Evolutionary conservation across 305 asterid species (phyloP).

Genomic region (Fraxinus baroniana): DNA sequence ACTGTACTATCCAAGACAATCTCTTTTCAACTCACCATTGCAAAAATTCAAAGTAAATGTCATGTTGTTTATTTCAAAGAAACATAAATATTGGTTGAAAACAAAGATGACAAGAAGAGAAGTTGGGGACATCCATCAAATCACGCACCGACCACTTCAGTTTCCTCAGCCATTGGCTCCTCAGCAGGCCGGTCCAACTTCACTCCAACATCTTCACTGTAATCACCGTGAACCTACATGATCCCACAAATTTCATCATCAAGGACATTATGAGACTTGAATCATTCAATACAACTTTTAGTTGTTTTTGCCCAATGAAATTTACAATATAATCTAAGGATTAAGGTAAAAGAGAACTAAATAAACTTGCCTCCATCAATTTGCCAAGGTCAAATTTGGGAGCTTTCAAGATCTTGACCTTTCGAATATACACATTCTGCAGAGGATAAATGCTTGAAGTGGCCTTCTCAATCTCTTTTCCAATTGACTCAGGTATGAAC

Average conservation of each 20-base stretch:
- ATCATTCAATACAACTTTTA: background rate
- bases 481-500: constrained; percentile 84
- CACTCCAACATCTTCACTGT: constrained; percentile 64
- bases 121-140: background rate
- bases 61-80: background rate
- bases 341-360: background rate
- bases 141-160: constrained; percentile 64
- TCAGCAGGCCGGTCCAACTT: constrained; percentile 76
- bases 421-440: constrained; percentile 76
- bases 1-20: background rate
- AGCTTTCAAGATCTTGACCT: constrained; percentile 84
- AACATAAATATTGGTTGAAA: background rate
- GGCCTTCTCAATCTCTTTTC: constrained; percentile 88
- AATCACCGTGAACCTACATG: constrained; percentile 73
- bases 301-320: background rate
- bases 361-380: constrained; percentile 66
- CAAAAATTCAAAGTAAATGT: background rate
- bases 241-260: background rate
- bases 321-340: background rate
- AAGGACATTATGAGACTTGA: background rate
- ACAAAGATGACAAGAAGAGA: background rate
- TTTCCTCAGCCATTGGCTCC: constrained; percentile 51
- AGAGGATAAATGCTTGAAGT: constrained; percentile 84
- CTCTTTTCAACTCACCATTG: background rate
- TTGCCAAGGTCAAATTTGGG: constrained; percentile 88